Evolutionary conservation across 495 filamentous ascomycete genomes (phyloP), one percentile per base, ranked within the genome.

Genomic region (Xylaria scruposa): DNA sequence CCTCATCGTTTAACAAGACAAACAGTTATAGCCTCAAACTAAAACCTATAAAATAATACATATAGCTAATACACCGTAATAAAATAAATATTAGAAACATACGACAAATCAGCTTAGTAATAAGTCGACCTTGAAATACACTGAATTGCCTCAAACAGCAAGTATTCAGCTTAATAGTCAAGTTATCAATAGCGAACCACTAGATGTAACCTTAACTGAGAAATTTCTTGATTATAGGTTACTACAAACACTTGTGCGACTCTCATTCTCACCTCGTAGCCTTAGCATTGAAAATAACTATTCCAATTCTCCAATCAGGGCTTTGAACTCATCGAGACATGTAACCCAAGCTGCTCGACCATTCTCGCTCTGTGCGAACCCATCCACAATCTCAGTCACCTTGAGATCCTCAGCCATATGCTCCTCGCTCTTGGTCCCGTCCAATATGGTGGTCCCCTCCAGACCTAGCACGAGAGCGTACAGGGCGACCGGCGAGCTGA

Each of bases 381-480:
- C 72, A 70, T 84, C 81, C 46, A 93, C 81, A 47, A 74, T 80
- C 67, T 81, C 79, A n/a, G 87, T 72, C 4, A 85, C 87, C 53
- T 85, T 84, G 70, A 94, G 74, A 79, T 95, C 92, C 49, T 83
- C 85, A 71, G 77, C 81, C 93, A 95, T 95, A 47, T 87, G 88
- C 64, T 74, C 82, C 72, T 81, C 77, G 46, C 86, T 88, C 36
- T 84, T 91, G 6, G 92, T 95, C 36, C 93, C 93, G 77, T 94
- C 89, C 74, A 95, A 77, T 38, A 94, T 82, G 2, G 85, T 82
- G 15, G 90, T 85, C 12, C 81, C 82, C 31, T 78, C 81, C n/a
- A 92, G 80, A 2, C 87, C 85, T 66, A 93, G 76, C 29, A 94
- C 85, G 38, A 95, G 84, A 36, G 83, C 82, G 81, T 95, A 96